Percentiles rank a stretch among this genome's conserved stretches.
phyloP scores from a whole-genome alignment of 2,329 filamentous ascomycete genomes.

The Fusarium chaquense region DNA sequence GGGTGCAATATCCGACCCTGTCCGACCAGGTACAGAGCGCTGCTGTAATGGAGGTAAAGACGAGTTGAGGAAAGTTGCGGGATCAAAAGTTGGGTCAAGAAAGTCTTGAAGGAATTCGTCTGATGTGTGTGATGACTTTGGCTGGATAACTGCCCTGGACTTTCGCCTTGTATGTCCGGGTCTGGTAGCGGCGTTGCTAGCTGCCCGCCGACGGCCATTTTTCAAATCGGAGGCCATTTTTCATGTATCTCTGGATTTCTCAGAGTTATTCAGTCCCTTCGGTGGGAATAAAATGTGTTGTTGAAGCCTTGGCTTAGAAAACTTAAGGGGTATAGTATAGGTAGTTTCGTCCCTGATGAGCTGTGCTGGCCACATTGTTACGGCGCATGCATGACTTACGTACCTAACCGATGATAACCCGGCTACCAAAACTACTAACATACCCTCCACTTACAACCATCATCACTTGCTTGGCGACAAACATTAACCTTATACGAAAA shows the following conservation, averaged over 20 bases:
- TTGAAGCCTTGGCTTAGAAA: constrained; percentile 7
- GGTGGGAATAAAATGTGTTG: background rate
- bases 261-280: background rate
- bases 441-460: constrained; percentile 45
- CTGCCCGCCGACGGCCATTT: constrained; percentile 59
- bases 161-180: constrained; percentile 58
- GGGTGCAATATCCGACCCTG: constrained; percentile 60
- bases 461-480: constrained; percentile 8
- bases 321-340: constrained; percentile 19
- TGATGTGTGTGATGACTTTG: constrained; percentile 72
- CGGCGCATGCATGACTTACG: constrained; percentile 3
- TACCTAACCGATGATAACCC: constrained; percentile 52
- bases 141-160: constrained; percentile 55
- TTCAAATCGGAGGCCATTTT: constrained; percentile 51
- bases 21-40: constrained; percentile 49
- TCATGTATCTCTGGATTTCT: background rate
- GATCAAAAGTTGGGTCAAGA: constrained; percentile 80
- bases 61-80: constrained; percentile 86
- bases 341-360: constrained; percentile 7
- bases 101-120: constrained; percentile 83
- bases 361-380: constrained; percentile 33
- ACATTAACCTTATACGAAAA: constrained; percentile 9
- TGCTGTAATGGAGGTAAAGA: constrained; percentile 76
- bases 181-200: constrained; percentile 59
- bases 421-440: constrained; percentile 33